Evolutionary conservation across 2,329 filamentous ascomycete genomes (phyloP).

Genomic region (Cladorrhinum sp.): DNA sequence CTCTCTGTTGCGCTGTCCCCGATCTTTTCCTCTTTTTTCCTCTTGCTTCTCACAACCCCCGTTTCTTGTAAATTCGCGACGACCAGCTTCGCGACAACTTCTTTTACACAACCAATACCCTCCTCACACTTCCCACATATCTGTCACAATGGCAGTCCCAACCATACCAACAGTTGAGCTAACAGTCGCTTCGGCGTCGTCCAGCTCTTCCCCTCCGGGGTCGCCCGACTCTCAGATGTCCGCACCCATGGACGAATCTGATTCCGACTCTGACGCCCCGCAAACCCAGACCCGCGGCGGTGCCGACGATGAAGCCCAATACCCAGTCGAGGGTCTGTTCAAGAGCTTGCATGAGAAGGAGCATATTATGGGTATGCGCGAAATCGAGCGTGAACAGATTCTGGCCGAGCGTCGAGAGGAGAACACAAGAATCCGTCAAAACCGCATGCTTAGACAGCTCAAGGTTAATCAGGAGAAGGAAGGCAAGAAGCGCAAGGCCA

Average conservation of each 20-base stretch:
- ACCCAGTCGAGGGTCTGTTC: slow-evolving; percentile 87
- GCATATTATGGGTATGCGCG: slow-evolving; percentile 79
- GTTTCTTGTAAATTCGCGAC: not conserved
- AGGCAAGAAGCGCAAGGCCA: slow-evolving; percentile 74
- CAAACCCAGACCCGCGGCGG: slow-evolving; percentile 43
- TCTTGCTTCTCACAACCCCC: not conserved
- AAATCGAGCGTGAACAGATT: slow-evolving; percentile 87
- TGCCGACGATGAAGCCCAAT: slow-evolving; percentile 58
- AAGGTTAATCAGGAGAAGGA: slow-evolving; percentile 64
- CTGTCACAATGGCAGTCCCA: not conserved
- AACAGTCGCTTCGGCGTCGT: slow-evolving; percentile 7
- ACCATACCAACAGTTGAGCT: slow-evolving; percentile 1
- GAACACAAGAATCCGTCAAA: slow-evolving; percentile 77
- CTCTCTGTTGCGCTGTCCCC: not conserved
- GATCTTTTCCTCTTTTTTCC: not conserved
- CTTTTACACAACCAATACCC: not conserved
- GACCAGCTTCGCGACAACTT: not conserved
- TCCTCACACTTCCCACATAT: slow-evolving; percentile 2
- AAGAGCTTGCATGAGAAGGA: slow-evolving; percentile 69
- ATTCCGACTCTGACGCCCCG: slow-evolving; percentile 67
- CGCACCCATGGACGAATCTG: slow-evolving; percentile 85
- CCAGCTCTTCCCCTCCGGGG: slow-evolving; percentile 65
- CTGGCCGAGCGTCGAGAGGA: slow-evolving; percentile 83
- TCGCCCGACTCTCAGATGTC: slow-evolving; percentile 75
- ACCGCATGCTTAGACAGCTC: slow-evolving; percentile 74